Base-by-base conservation (phyloP, 441 rosid species). In the Erysimum cheiri region DNA sequence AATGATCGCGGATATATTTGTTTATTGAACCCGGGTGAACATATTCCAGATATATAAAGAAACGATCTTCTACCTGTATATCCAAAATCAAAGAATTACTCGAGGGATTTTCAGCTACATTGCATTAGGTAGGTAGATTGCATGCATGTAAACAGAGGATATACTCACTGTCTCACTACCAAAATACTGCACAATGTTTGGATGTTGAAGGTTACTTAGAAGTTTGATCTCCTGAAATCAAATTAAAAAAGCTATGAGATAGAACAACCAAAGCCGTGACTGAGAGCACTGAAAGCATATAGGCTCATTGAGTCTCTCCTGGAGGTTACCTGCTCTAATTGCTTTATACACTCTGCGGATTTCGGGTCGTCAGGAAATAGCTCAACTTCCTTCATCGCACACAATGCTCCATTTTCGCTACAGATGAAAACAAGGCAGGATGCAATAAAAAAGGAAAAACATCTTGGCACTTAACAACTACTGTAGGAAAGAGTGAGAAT, bases 321-420 rank as follows among this genome's bases (percentile, higher is more conserved):
- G 58, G 44, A 73, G 43, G 39, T 72, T 61, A 91, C 98, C 93
- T 94, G 97, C 64, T 90, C 84, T 76, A 95, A 77, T 72, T 92
- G 99, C 81, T 84, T 88, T 76, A 92, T 90, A 76, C 84, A 81
- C 71, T 92, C 98, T 0, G 87, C 86, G 67, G 90, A 87, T 71
- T 95, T 92, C 4, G 97, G 93, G 70, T 95, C 99, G 78, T 92
- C 99, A 13, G 91, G 93, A 80, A 80, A 83, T 49, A 95, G 57
- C 67, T 90, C 98, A 55, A 92, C 99, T 80, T 92, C 99, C 81
- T 93, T 93, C 95, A 89, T 88, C 13, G 97, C 98, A 76, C 99
- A 92, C 65, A 95, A 79, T 5, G 98, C 97, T 74, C 99, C 96
- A 60, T 87, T 92, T 79, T 90, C 96, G 56, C 98, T 92, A 80